Evolutionary conservation across 108 stramenopile genomes (phyloP).

Genomic region (Cyclotella atomus): DNA sequence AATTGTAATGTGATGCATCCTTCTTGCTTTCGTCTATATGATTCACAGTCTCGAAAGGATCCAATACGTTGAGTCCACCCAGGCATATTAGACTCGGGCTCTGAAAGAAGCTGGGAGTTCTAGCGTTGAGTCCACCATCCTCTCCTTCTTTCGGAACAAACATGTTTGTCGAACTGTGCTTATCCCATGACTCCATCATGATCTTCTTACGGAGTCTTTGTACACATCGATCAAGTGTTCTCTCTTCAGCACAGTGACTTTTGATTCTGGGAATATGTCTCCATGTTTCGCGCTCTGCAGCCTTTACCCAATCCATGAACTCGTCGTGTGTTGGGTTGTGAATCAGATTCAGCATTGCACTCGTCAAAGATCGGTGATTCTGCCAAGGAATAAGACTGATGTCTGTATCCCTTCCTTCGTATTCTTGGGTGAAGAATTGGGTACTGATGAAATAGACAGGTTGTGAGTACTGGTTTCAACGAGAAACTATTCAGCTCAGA

Average conservation of each 20-base stretch:
- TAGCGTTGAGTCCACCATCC: constrained; percentile 51
- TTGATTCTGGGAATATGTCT: constrained; percentile 85
- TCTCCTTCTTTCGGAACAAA: constrained; percentile 17
- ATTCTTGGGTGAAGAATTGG: constrained; percentile 90
- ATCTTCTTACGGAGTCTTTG: constrained; percentile 82
- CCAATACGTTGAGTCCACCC: constrained; percentile 71
- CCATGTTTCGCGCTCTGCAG: constrained; percentile 90
- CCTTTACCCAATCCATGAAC: constrained; percentile 79
- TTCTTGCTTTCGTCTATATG: constrained; percentile 23
- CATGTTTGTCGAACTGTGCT: constrained; percentile 37
- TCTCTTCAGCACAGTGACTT: constrained; percentile 85
- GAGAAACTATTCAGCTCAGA: not conserved
- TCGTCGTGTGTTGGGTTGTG: constrained; percentile 90
- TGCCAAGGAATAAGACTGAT: constrained; percentile 96
- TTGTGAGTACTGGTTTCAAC: not conserved
- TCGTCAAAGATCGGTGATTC: constrained; percentile 78
- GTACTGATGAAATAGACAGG: constrained; percentile 3
- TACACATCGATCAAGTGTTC: constrained; percentile 85
- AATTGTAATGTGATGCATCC: constrained; percentile 8
- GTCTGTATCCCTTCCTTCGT: constrained; percentile 95
- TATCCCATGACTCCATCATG: constrained; percentile 68
- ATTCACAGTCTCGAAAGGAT: constrained; percentile 55
- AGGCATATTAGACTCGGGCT: constrained; percentile 83
- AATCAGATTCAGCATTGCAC: constrained; percentile 81
- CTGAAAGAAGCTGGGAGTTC: constrained; percentile 79